Evolutionary conservation across 106 monocot genomes (phyloP), one percentile per base, ranked within the genome.

Genomic region (Acorus calamus): DNA sequence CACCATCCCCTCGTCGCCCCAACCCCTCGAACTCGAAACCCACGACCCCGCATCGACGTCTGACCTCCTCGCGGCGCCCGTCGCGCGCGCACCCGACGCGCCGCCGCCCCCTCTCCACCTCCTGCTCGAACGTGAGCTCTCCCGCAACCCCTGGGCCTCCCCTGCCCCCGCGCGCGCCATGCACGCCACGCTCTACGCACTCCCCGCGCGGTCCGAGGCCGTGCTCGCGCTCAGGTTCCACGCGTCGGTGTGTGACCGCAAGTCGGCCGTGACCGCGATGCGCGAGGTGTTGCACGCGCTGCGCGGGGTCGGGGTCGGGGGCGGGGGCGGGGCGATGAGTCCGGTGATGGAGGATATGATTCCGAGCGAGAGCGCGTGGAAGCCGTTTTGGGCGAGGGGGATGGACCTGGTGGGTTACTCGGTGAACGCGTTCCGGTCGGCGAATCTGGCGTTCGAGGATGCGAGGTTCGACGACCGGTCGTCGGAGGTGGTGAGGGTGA

Each of bases 301-400:
- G 47, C 11, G 13, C 8, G 65, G 11, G 45, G 57, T 6, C 3
- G 50, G 5, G n/a, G 55, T 46, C 46, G 52, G 4, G 8, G 14
- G 13, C 4, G 55, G 48, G 4, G 51, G 0, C 2, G 50, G 8
- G 13, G n/a, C 11, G 56, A n/a, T 62, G 6, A 14, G 46, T 47
- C 70, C 54, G 8, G 47, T 28, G 4, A 53, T 71, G 7, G 77
- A 77, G 66, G 71, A 77, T 41, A 5, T 77, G 66, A 57, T 65
- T 3, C 59, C 54, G 58, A 4, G 4, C 42, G 44, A 59, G 41
- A 2, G 47, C n/a, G 0, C 63, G 2, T 46, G 53, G 70, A 77
- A 77, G 70, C 56, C 77, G 53, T 55, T 77, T 8, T 77, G 77
- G 77, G 49, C 70, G 3, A 50, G 77, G 8, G 77, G 77, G 44